Conservation (phyloP, 2,329 filamentous ascomycete genomes). For the Pestalotiopsis sp. region DNA sequence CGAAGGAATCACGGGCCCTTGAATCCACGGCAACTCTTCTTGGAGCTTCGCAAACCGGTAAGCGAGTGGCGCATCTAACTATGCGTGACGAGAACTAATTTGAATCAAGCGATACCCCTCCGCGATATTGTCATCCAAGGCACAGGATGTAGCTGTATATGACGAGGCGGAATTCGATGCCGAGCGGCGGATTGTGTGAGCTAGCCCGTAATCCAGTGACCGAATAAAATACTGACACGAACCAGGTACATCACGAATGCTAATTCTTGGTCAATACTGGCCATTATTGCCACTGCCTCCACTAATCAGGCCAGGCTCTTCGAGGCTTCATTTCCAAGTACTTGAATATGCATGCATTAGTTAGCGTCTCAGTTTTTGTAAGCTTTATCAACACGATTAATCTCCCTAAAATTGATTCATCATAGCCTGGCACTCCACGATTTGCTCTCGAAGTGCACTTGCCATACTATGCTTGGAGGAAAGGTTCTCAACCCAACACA, state of each 20-base stretch:
- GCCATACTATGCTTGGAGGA: constrained; percentile 1
- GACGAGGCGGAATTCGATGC: not conserved
- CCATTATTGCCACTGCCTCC: not conserved
- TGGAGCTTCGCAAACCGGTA: not conserved
- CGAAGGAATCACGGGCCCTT: not conserved
- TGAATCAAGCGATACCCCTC: not conserved
- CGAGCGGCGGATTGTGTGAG: not conserved
- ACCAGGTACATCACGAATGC: not conserved
- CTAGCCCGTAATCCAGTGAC: accelerated
- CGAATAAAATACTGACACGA: not conserved
- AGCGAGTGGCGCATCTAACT: not conserved
- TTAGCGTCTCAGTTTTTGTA: not conserved
- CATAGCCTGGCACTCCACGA: not conserved
- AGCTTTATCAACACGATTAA: not conserved
- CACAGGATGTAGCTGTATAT: not conserved
- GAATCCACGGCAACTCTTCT: not conserved
- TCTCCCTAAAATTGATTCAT: not conserved
- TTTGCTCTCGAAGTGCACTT: not conserved
- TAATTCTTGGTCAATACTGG: not conserved
- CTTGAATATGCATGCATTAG: not conserved
- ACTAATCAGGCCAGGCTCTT: not conserved
- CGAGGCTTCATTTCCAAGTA: not conserved
- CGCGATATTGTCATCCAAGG: not conserved
- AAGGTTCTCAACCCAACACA: not conserved
- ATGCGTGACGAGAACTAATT: not conserved